Percentiles rank a stretch among this genome's conserved stretches.
Evolutionary conservation across 768 basidiomycete genomes (phyloP).

Genomic region (Leccinum variicolor): DNA sequence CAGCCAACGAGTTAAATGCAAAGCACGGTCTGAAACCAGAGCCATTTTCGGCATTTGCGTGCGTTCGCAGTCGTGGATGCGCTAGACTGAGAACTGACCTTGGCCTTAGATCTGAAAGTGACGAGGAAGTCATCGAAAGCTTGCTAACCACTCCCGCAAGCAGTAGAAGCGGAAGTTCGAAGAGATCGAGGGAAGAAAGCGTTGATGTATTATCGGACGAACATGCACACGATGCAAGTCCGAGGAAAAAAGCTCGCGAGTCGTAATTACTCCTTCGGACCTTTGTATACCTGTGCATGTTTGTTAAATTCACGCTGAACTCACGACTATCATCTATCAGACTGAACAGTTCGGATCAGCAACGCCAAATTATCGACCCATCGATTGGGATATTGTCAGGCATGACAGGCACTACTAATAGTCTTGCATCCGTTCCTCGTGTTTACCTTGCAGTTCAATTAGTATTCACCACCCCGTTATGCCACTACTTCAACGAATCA

Average conservation of each 20-base stretch:
- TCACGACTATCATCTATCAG: neutral
- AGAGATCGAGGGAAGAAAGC: conserved; percentile 13
- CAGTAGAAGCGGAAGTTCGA: conserved; percentile 14
- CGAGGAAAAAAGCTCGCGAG: conserved; percentile 13
- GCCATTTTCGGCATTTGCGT: conserved; percentile 24
- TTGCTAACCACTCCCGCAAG: conserved; percentile 23
- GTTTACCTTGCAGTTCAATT: conserved; percentile 51
- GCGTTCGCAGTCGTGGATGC: conserved; percentile 2
- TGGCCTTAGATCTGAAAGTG: conserved; percentile 18
- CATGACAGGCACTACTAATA: neutral
- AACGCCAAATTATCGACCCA: conserved; percentile 1
- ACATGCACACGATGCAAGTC: neutral
- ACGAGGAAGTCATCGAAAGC: conserved; percentile 25
- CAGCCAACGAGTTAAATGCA: conserved; percentile 12
- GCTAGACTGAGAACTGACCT: neutral
- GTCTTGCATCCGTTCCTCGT: conserved; percentile 58
- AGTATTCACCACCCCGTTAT: neutral
- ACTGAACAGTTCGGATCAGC: neutral
- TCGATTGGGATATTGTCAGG: neutral
- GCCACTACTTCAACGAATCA: conserved; percentile 36
- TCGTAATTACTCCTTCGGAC: conserved; percentile 1
- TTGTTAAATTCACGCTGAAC: neutral
- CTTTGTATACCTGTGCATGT: neutral
- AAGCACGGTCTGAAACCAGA: conserved; percentile 8
- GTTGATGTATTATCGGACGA: conserved; percentile 1